Base-by-base conservation (phyloP, 306 rosid genomes). In the Castanopsis chinensis region DNA sequence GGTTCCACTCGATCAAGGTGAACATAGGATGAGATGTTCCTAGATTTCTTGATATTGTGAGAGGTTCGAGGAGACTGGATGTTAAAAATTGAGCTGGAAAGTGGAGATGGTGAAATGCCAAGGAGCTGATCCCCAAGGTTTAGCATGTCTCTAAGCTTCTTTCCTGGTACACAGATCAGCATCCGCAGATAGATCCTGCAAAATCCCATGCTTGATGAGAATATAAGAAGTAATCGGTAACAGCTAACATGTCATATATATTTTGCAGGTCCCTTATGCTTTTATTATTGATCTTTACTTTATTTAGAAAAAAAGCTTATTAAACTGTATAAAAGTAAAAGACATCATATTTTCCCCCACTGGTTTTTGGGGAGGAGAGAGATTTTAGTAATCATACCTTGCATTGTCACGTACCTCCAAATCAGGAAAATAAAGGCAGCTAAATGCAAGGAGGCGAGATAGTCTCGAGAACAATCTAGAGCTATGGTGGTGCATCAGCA, bases 361-460 rank as follows among this genome's bases (percentile, higher is more conserved):
- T 3, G 17, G 53, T 49, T 49, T 49, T 2, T 11, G 18, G 57
- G 33, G 53, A 18, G 18, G 72, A 17, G 37, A 41, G 45, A 10
- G 8, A 7, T 59, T 69, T 60, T 69, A 58, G 54, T 37, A 53
- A 55, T 73, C 58, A 75, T 90, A 95, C 99, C 98, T 95, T 75
- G 99, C 92, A 90, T 86, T 92, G 79, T 95, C 99, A 45, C 99
- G 98, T 78, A 90, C 91, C 87, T 95, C 99, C 89, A 95, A 73
- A 87, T 95, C 99, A 79, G 98, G 99, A 84, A 87, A 95, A 84
- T 84, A 89, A 72, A 95, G 92, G 79, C 98, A 91, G 53, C 91
- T 86, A 73, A 90, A 95, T 75, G 97, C 90, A 59, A 95, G 92
- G 69, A 95, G 89, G 35, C 72, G 97, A 80, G 99, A 92, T 56